Conservation (phyloP, 129 eudicot genomes). For the Smallanthus sonchifolius region DNA sequence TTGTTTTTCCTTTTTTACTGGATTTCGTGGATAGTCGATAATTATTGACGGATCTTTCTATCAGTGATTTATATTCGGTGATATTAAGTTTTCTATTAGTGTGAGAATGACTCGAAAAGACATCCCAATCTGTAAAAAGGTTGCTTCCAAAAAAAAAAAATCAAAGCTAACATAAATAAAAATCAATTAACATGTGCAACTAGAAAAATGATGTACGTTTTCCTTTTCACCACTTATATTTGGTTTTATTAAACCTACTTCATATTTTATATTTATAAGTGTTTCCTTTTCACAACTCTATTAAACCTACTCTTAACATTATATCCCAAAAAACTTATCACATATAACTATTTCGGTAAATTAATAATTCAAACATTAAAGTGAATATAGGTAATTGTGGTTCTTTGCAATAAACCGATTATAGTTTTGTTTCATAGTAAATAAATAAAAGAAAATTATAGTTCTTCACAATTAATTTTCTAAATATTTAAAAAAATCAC, state of each 20-base stretch:
- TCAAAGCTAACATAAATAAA: not conserved
- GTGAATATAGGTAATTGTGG: not conserved
- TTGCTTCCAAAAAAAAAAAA: not conserved
- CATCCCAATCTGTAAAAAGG: too few relatives aligned
- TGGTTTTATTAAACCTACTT: not conserved
- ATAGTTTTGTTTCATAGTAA: slow-evolving; percentile 32
- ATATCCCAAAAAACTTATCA: not conserved
- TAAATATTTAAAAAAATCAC: not conserved
- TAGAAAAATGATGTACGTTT: not conserved
- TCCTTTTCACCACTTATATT: not conserved
- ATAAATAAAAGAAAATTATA: not conserved
- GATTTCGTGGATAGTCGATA: too few relatives aligned
- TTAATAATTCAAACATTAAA: not conserved
- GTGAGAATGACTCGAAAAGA: too few relatives aligned
- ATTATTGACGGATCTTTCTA: too few relatives aligned
- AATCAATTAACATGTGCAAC: not conserved
- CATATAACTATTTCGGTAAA: not conserved
- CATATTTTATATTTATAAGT: not conserved
- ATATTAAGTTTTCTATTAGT: too few relatives aligned
- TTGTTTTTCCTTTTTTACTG: too few relatives aligned
- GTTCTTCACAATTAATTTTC: too few relatives aligned
- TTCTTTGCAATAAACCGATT: slow-evolving; percentile 8
- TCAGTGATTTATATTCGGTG: too few relatives aligned
- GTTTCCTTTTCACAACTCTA: not conserved
- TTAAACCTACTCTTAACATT: not conserved